These are phyloP conservation scores for Acrocalymma vagum DNA, from an alignment of 2,329 filamentous ascomycete genomes.

Conservation along the genomic window DNA sequence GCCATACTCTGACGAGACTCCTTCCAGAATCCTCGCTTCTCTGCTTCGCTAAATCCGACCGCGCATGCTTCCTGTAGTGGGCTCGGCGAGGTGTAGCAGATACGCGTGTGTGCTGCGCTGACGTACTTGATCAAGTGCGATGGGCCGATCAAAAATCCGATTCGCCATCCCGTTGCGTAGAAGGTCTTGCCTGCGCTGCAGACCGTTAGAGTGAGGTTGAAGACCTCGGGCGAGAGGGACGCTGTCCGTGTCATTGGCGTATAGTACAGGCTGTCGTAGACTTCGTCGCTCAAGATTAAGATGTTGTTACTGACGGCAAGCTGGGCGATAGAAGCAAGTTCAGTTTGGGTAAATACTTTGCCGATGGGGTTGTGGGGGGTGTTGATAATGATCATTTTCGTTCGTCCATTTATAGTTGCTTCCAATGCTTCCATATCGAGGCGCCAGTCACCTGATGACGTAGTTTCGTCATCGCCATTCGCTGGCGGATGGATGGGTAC, in stretches of 20 bases:
- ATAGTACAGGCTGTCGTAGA: constrained; percentile 92
- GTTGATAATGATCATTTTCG: constrained; percentile 92
- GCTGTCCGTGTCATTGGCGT: constrained; percentile 89
- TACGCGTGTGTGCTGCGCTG: constrained; percentile 86
- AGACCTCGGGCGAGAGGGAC: constrained; percentile 85
- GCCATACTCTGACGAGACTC: constrained; percentile 82
- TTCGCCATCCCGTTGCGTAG: constrained; percentile 93
- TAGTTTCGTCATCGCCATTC: constrained; percentile 76
- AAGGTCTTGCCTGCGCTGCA: constrained; percentile 97
- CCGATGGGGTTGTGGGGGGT: constrained; percentile 90
- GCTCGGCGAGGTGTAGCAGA: constrained; percentile 91
- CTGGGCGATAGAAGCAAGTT: constrained; percentile 82
- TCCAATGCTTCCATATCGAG: constrained; percentile 84
- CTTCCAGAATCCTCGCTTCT: constrained; percentile 84
- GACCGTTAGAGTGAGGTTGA: constrained; percentile 84
- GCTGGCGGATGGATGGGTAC: constrained; percentile 86
- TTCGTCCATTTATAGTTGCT: constrained; percentile 77
- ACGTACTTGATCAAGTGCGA: constrained; percentile 87
- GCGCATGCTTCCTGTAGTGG: constrained; percentile 91
- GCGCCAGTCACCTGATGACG: constrained; percentile 83
- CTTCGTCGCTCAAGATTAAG: constrained; percentile 74
- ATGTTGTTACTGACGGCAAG: constrained; percentile 88
- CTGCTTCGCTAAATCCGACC: constrained; percentile 88
- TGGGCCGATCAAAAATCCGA: constrained; percentile 89
- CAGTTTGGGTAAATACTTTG: constrained; percentile 84